These are phyloP conservation scores for Debaryomyces psychrophilus DNA, from an alignment of 1,139 yeast genomes.

Conservation along the genomic window DNA sequence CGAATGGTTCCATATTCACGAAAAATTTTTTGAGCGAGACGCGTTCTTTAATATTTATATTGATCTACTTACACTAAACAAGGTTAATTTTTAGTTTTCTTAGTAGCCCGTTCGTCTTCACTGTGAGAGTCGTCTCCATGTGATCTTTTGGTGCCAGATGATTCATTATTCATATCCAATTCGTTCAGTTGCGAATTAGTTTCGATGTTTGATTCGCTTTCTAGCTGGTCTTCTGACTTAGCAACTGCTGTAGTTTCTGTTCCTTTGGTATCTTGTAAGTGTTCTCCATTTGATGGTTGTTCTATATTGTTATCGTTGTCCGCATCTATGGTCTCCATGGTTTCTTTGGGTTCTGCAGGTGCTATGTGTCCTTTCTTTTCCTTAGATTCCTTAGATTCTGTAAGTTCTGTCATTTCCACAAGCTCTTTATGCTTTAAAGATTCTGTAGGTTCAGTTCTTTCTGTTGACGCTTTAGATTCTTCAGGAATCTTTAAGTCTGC, in stretches of 20 bases:
- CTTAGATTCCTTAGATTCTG: slow-evolving; percentile 5
- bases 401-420: slow-evolving; percentile 3
- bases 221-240: slow-evolving; percentile 1
- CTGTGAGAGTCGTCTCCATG: slow-evolving; percentile 1
- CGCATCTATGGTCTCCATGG: slow-evolving; percentile 6
- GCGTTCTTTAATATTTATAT: slow-evolving; percentile 3
- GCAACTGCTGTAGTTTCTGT: background rate
- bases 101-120: slow-evolving; percentile 1
- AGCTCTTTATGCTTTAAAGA: slow-evolving; percentile 11
- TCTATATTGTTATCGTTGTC: background rate
- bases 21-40: slow-evolving; percentile 6
- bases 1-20: slow-evolving; percentile 2
- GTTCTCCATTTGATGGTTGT: background rate
- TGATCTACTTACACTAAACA: background rate
- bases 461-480: background rate
- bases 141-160: slow-evolving; percentile 5
- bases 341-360: slow-evolving; percentile 12
- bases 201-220: slow-evolving; percentile 5
- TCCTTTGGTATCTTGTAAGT: background rate
- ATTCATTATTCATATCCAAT: background rate
- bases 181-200: background rate
- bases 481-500: slow-evolving; percentile 1
- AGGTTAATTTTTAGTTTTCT: slow-evolving; percentile 4
- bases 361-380: no score
- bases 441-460: background rate